A percentile compares a stretch with the other conserved stretches of the same genome.
These are phyloP conservation scores for Wickerhamomyces sp. DNA, from an alignment of 1,139 yeast genomes.

Conservation along the genomic window DNA sequence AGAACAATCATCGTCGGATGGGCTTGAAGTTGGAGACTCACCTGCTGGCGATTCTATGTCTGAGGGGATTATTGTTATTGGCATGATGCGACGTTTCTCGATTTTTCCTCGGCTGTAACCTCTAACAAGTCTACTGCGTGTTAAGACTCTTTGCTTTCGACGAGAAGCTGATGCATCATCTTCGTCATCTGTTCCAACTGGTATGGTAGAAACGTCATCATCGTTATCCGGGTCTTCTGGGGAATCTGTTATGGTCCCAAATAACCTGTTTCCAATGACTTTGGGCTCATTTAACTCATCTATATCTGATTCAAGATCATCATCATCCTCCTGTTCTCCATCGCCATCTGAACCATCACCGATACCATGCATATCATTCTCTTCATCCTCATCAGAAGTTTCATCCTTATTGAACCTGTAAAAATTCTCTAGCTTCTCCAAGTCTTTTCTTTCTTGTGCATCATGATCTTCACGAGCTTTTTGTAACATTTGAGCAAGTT, in stretches of 20 bases:
- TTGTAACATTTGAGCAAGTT: conserved; percentile 28
- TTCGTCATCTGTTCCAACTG: conserved; percentile 21
- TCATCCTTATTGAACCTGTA: conserved; percentile 20
- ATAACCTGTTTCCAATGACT: too few relatives aligned
- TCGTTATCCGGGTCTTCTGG: conserved; percentile 7
- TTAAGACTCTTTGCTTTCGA: conserved; percentile 21
- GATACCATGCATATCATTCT: conserved; percentile 11
- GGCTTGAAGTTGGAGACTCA: conserved; percentile 15
- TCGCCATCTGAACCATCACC: not conserved
- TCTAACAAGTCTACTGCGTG: conserved; percentile 11
- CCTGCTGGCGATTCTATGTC: conserved; percentile 11
- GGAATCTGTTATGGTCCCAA: conserved; percentile 1
- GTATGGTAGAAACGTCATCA: conserved; percentile 17
- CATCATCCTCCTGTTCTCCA: conserved; percentile 8
- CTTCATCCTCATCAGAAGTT: conserved; percentile 25
- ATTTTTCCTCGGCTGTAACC: not conserved
- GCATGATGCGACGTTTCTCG: not conserved
- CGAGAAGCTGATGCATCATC: conserved; percentile 17
- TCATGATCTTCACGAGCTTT: conserved; percentile 29
- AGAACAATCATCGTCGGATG: conserved; percentile 22
- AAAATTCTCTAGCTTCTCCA: conserved; percentile 20
- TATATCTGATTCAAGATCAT: conserved; percentile 2
- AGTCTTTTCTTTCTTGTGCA: conserved; percentile 13
- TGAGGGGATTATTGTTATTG: not conserved
- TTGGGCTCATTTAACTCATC: conserved; percentile 3